Conservation (phyloP, 148 eudicot genomes). For the Chenopodium berlandieri region DNA sequence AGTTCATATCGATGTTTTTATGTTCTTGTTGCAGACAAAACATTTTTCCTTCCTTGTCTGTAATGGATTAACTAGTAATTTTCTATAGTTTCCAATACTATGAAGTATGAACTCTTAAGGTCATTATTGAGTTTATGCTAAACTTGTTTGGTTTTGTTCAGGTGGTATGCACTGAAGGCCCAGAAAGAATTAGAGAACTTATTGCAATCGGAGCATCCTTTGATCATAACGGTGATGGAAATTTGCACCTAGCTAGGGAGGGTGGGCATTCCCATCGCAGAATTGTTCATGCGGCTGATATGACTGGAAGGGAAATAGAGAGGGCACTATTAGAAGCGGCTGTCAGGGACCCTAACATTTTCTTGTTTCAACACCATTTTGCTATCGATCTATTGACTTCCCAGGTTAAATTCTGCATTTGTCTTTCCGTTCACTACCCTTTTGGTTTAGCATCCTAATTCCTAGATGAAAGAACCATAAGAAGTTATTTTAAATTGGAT, state of each 20-base stretch:
- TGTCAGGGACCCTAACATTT: conserved; percentile 72
- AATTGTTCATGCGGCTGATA: conserved; percentile 97
- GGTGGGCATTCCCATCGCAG: conserved; percentile 96
- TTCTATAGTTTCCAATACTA: not conserved
- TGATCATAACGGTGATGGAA: conserved; percentile 98
- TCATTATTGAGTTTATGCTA: conserved; percentile 15
- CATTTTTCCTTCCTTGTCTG: too few species aligned
- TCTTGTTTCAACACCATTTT: conserved; percentile 81
- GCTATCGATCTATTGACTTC: conserved; percentile 90
- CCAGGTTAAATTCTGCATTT: conserved; percentile 47
- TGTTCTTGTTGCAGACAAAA: too few species aligned
- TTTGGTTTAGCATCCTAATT: not conserved
- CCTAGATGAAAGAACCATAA: not conserved
- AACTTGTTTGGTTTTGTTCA: conserved; percentile 18
- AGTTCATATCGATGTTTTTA: too few species aligned
- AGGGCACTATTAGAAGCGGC: conserved; percentile 84
- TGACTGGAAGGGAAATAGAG: conserved; percentile 98
- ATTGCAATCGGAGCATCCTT: conserved; percentile 97
- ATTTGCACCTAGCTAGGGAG: conserved; percentile 93
- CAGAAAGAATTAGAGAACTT: conserved; percentile 91
- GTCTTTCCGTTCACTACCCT: not conserved
- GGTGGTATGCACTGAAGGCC: conserved; percentile 99
- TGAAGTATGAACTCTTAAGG: not conserved
- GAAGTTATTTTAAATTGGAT: not conserved
- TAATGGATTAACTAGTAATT: too few species aligned